Conservation (phyloP, 495 filamentous ascomycete genomes). For the Penicillium paxilli region DNA sequence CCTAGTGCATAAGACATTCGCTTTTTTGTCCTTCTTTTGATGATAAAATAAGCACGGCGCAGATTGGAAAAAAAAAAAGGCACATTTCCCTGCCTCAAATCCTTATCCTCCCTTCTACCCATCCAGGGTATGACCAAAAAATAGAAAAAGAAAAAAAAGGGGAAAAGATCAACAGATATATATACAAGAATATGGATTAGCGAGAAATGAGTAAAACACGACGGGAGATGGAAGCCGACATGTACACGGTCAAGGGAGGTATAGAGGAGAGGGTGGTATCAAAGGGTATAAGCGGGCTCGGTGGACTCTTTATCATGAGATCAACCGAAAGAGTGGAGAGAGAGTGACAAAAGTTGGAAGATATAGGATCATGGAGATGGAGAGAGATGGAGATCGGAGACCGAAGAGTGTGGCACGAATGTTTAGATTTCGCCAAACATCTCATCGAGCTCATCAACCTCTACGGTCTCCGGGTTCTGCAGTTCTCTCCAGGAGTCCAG, state of each 20-base stretch:
- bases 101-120: conserved; percentile 20
- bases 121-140: conserved; percentile 23
- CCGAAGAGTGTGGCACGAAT: neutral
- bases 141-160: conserved; percentile 10
- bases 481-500: conserved; percentile 60
- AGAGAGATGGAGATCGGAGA: neutral
- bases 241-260: conserved; percentile 25
- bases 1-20: conserved; percentile 13
- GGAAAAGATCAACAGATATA: conserved; percentile 21
- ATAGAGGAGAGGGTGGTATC: neutral
- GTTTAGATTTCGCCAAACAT: conserved; percentile 62
- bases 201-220: conserved; percentile 17
- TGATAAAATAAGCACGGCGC: neutral
- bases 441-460: conserved; percentile 89
- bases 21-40: conserved; percentile 17
- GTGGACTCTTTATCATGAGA: neutral
- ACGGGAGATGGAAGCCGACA: conserved; percentile 28
- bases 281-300: neutral
- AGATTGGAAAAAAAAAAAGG: conserved; percentile 9
- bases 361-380: conserved; percentile 10
- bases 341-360: conserved; percentile 3
- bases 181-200: conserved; percentile 35
- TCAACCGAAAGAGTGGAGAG: conserved; percentile 3
- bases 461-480: conserved; percentile 82
- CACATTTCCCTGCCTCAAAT: conserved; percentile 7